Percentiles rank a stretch among this genome's conserved stretches.
These are phyloP conservation scores for Pinus tabuliformis DNA, from an alignment of 75 land plant genomes.

Conservation along the genomic window DNA sequence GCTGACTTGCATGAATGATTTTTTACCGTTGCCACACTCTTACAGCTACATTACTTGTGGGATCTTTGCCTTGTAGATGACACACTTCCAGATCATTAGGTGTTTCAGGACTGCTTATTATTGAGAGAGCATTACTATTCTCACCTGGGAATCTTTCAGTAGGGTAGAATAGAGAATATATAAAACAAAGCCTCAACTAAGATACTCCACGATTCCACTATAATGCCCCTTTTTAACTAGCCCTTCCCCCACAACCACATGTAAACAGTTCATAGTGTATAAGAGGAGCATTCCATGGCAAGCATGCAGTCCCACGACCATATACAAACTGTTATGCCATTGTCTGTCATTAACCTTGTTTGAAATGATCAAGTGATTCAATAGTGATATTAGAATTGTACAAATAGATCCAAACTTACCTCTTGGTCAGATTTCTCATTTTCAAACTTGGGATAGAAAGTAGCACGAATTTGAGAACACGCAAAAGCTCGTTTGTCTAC, in stretches of 20 bases:
- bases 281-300: neutral
- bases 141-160: neutral
- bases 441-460: conserved; percentile 98
- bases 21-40: neutral
- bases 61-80: too few species aligned
- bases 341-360: neutral
- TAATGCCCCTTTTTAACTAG: too few species aligned
- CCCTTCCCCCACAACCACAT: too few species aligned
- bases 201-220: neutral
- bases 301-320: neutral
- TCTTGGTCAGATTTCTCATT: conserved; percentile 99
- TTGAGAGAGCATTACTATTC: neutral
- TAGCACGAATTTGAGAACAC: conserved; percentile 74
- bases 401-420: conserved; percentile 36
- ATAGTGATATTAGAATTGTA: neutral
- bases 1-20: neutral
- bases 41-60: neutral
- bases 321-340: neutral
- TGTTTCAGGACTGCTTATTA: neutral
- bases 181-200: neutral
- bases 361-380: neutral
- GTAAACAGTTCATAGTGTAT: neutral
- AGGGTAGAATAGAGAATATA: neutral
- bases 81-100: neutral
- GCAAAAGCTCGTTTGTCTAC: conserved; percentile 58